Percentiles rank a stretch among this genome's conserved stretches.
Conservation (phyloP, 164 flowering plant species). For the Brasenia schreberi region DNA sequence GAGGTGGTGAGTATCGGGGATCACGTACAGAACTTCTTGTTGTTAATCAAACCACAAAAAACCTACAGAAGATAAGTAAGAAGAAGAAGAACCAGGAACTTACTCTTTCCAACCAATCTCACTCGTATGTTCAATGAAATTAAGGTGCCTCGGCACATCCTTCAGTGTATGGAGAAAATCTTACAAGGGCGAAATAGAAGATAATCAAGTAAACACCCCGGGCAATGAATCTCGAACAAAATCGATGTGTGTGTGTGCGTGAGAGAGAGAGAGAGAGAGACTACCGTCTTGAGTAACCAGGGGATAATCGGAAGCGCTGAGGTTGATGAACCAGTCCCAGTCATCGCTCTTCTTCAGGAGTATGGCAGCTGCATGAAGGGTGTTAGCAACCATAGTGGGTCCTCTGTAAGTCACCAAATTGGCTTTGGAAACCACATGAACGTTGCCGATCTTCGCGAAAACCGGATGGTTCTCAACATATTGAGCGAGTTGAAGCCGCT, state of each 20-base stretch:
- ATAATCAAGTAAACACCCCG: background rate
- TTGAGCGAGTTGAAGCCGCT: slow-evolving; percentile 39
- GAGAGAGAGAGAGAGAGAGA: background rate
- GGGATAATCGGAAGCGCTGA: slow-evolving; percentile 88
- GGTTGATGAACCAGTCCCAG: slow-evolving; percentile 88
- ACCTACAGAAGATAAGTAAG: background rate
- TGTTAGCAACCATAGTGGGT: slow-evolving; percentile 74
- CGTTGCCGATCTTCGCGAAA: slow-evolving; percentile 49
- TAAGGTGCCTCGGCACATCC: slow-evolving; percentile 44
- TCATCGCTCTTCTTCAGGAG: slow-evolving; percentile 54
- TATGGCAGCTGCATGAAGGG: slow-evolving; percentile 72
- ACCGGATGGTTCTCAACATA: slow-evolving; percentile 33
- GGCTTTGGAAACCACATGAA: slow-evolving; percentile 32
- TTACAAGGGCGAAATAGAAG: slow-evolving; percentile 7
- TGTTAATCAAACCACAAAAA: background rate
- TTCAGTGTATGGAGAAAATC: slow-evolving; percentile 59
- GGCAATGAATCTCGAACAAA: background rate
- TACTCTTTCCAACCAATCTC: slow-evolving; percentile 93
- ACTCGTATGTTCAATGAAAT: slow-evolving; percentile 84
- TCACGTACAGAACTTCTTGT: background rate
- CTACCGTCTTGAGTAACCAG: slow-evolving; percentile 85
- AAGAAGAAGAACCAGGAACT: slow-evolving; percentile 7
- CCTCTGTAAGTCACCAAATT: slow-evolving; percentile 84
- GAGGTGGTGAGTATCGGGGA: background rate
- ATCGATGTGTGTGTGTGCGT: too few relatives aligned